Evolutionary conservation across 106 monocot species (phyloP).

Genomic region (Vanilla planifolia): DNA sequence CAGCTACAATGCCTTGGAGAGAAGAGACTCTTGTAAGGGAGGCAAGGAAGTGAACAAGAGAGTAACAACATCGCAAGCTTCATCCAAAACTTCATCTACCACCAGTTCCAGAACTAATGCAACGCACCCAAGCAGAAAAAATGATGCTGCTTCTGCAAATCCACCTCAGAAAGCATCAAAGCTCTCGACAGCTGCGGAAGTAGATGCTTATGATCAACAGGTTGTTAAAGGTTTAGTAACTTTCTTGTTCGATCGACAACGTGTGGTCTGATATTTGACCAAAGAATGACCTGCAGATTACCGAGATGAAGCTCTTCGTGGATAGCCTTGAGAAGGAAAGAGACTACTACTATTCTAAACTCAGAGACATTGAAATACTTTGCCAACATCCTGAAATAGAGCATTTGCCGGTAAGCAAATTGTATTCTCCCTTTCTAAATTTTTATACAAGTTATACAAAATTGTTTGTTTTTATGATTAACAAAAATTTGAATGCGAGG

Average conservation of each 20-base stretch:
- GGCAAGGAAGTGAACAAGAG: constrained; percentile 68
- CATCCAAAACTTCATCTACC: constrained; percentile 53
- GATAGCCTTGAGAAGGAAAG: constrained; percentile 96
- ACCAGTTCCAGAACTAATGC: constrained; percentile 34
- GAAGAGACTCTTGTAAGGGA: constrained; percentile 83
- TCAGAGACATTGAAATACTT: constrained; percentile 84
- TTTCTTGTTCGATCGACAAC: too few species aligned
- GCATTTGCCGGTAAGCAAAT: constrained; percentile 55
- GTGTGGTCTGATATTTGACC: neutral
- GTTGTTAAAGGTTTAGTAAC: constrained; percentile 11
- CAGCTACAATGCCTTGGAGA: constrained; percentile 88
- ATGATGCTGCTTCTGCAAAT: constrained; percentile 28
- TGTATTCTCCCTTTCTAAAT: neutral
- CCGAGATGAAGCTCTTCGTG: constrained; percentile 77
- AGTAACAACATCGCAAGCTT: constrained; percentile 27
- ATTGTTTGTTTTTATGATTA: too few species aligned
- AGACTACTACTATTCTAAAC: constrained; percentile 85
- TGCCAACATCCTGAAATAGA: constrained; percentile 76
- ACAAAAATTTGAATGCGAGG: neutral
- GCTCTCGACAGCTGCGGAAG: constrained; percentile 19
- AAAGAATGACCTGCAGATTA: constrained; percentile 50
- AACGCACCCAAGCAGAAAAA: constrained; percentile 33
- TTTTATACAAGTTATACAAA: neutral
- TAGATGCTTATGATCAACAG: constrained; percentile 61
- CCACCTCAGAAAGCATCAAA: constrained; percentile 30